Conservation (phyloP, 2,329 filamentous ascomycete species). For the Talaromyces sp. region DNA sequence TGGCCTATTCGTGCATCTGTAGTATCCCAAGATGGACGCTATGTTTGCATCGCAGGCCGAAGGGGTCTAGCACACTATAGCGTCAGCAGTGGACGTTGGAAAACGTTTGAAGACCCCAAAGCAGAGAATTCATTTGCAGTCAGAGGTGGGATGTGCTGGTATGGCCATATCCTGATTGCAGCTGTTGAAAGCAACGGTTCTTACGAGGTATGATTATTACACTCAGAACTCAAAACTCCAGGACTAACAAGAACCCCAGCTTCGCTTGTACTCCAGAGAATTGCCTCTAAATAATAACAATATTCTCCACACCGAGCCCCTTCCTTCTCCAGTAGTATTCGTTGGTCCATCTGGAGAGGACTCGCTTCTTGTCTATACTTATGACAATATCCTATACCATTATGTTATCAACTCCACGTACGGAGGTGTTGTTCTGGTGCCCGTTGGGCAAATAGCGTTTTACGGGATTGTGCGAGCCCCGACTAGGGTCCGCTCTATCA, state of each 20-base stretch:
- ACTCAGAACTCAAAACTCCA: not conserved
- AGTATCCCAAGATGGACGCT: conserved; percentile 86
- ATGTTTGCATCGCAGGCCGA: conserved; percentile 91
- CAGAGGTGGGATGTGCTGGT: conserved; percentile 97
- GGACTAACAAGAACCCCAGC: conserved; percentile 33
- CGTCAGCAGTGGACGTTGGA: conserved; percentile 90
- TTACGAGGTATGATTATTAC: conserved; percentile 56
- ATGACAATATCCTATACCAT: conserved; percentile 93
- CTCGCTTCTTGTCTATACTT: conserved; percentile 92
- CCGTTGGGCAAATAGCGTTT: conserved; percentile 97
- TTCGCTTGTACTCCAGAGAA: conserved; percentile 92
- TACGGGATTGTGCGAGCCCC: conserved; percentile 94
- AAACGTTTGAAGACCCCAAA: conserved; percentile 76
- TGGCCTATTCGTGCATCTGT: conserved; percentile 89
- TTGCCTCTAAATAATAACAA: conserved; percentile 68
- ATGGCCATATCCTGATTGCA: conserved; percentile 89
- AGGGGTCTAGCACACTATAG: conserved; percentile 94
- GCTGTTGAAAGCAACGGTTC: conserved; percentile 81
- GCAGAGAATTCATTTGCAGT: conserved; percentile 90
- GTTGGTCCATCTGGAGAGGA: conserved; percentile 88
- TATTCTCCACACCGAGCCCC: conserved; percentile 68
- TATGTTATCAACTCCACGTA: conserved; percentile 76
- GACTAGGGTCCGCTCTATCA: conserved; percentile 84
- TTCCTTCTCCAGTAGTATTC: conserved; percentile 83
- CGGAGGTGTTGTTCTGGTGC: conserved; percentile 71